These are phyloP conservation scores for Coemansia asiatica DNA, from an alignment of 192 early-diverging fungal genomes.

Conservation along the genomic window DNA sequence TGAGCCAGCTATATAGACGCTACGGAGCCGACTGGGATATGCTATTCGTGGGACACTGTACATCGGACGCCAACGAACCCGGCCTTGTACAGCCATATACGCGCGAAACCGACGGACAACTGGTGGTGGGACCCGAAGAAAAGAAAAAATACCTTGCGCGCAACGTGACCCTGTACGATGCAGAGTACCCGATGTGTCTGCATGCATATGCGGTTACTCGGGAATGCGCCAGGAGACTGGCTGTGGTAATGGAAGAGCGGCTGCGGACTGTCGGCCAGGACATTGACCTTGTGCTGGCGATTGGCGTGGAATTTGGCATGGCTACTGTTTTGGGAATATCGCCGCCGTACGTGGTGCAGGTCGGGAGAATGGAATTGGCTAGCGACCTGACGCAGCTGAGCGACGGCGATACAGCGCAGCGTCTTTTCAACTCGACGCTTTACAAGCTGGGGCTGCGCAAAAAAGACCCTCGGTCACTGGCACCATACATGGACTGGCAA, in stretches of 20 bases:
- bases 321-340: constrained; percentile 27
- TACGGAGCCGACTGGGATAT: constrained; percentile 48
- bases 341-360: constrained; percentile 42
- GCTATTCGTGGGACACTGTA: constrained; percentile 54
- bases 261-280: constrained; percentile 26
- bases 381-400: constrained; percentile 26
- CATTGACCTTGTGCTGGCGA: constrained; percentile 37
- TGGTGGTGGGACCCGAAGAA: neutral
- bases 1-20: constrained; percentile 12
- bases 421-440: constrained; percentile 22
- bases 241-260: constrained; percentile 33
- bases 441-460: constrained; percentile 19
- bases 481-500: constrained; percentile 16
- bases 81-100: neutral
- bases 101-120: neutral
- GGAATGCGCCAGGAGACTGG: constrained; percentile 36
- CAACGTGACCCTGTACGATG: constrained; percentile 22
- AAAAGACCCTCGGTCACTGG: constrained; percentile 23
- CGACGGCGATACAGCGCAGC: constrained; percentile 35
- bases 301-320: constrained; percentile 28
- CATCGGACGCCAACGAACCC: constrained; percentile 25
- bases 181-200: constrained; percentile 47
- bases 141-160: constrained; percentile 5
- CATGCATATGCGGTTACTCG: constrained; percentile 46
- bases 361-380: constrained; percentile 26